phyloP scores from a whole-genome alignment of 768 basidiomycete species.

The Sutorius australiensis region DNA sequence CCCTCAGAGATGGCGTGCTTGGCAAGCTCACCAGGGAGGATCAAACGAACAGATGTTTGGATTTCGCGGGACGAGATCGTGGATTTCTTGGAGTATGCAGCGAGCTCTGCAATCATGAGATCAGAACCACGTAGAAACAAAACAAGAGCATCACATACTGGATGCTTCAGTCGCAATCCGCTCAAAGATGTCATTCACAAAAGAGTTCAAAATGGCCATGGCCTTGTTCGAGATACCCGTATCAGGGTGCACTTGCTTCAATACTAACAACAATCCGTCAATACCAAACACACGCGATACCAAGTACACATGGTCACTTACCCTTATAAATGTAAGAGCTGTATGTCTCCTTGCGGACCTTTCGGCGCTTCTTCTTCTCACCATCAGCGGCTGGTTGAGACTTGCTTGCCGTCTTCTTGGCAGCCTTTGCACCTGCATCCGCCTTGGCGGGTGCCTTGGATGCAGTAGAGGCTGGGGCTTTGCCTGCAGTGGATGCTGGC shows the following conservation, averaged over 20 bases:
- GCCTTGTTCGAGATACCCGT: constrained; percentile 92
- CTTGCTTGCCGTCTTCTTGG: constrained; percentile 62
- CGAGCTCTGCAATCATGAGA: constrained; percentile 50
- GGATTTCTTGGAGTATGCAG: constrained; percentile 84
- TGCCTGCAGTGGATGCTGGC: constrained; percentile 41
- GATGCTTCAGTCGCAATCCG: constrained; percentile 73
- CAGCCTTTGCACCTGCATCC: constrained; percentile 45
- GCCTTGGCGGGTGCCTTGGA: constrained; percentile 55
- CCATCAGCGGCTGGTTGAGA: constrained; percentile 46
- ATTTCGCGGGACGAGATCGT: constrained; percentile 92
- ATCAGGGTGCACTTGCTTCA: constrained; percentile 91
- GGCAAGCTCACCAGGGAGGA: constrained; percentile 80
- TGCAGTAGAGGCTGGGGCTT: constrained; percentile 48
- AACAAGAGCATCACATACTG: constrained; percentile 39
- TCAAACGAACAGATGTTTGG: constrained; percentile 78
- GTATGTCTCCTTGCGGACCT: constrained; percentile 79
- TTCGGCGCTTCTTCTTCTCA: constrained; percentile 80
- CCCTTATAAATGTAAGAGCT: constrained; percentile 85
- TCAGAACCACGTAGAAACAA: background rate
- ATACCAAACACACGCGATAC: background rate
- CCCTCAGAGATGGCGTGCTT: constrained; percentile 90
- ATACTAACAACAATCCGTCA: constrained; percentile 41
- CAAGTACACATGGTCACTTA: constrained; percentile 23
- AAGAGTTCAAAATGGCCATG: constrained; percentile 80
- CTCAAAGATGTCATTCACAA: constrained; percentile 84